Conservation (phyloP, 768 basidiomycete species). For the Panaeolus cyanescens region DNA sequence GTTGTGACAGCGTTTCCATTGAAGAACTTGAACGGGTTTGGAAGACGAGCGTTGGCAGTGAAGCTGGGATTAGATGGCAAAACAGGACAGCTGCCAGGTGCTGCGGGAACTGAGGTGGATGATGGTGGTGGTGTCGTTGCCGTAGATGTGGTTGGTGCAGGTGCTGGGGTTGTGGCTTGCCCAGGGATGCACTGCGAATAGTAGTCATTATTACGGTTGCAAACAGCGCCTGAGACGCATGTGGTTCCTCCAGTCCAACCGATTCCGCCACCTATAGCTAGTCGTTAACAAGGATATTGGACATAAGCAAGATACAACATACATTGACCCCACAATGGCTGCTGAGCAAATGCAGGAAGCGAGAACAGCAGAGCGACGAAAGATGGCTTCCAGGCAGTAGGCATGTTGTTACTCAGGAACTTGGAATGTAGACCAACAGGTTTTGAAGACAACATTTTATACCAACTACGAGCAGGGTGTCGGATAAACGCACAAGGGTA, state of each 20-base stretch:
- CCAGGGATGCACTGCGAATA: conserved; percentile 39
- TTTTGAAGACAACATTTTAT: background rate
- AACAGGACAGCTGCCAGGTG: conserved; percentile 25
- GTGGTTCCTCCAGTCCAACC: conserved; percentile 37
- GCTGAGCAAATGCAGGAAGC: conserved; percentile 28
- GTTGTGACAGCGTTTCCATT: conserved; percentile 44
- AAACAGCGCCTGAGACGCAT: conserved; percentile 34
- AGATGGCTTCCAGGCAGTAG: conserved; percentile 13
- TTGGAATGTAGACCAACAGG: background rate
- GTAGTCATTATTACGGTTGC: conserved; percentile 30
- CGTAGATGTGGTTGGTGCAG: conserved; percentile 17
- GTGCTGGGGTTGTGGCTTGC: conserved; percentile 13
- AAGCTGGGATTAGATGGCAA: conserved; percentile 32
- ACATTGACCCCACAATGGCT: conserved; percentile 32
- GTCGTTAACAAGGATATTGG: background rate
- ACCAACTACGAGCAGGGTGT: background rate
- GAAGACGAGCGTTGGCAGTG: conserved; percentile 42
- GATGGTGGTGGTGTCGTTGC: conserved; percentile 18
- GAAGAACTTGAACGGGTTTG: conserved; percentile 56
- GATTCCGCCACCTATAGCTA: conserved; percentile 33
- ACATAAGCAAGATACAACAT: conserved; percentile 2
- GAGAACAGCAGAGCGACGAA: conserved; percentile 26
- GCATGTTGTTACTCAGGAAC: background rate
- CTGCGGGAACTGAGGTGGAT: conserved; percentile 10
- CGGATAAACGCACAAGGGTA: background rate